A percentile compares a stretch with the other conserved stretches of the same genome.
Evolutionary conservation across 495 filamentous ascomycete species (phyloP).

Genomic region (Daldinia concentrica): DNA sequence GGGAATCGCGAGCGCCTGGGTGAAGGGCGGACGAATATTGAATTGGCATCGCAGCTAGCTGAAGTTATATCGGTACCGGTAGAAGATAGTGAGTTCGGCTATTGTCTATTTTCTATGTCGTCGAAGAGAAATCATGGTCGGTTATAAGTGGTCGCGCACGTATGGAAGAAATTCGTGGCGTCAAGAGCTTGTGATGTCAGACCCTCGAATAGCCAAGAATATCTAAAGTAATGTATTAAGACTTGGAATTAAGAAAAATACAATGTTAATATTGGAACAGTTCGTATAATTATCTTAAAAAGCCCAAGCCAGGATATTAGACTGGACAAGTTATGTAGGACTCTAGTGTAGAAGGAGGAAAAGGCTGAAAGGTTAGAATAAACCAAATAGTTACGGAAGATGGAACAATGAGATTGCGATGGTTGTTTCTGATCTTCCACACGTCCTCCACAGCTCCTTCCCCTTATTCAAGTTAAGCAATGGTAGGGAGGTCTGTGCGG

Average conservation of each 20-base stretch:
- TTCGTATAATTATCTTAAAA: conserved; percentile 8
- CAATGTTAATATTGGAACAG: conserved; percentile 21
- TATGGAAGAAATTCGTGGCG: conserved; percentile 10
- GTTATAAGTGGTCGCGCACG: conserved; percentile 19
- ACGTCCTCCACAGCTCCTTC: conserved; percentile 19
- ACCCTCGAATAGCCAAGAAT: conserved; percentile 20
- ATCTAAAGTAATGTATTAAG: neutral
- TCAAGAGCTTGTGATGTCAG: conserved; percentile 30
- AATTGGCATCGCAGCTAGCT: conserved; percentile 51
- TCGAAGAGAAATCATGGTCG: conserved; percentile 36
- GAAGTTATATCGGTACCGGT: conserved; percentile 12
- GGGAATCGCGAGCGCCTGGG: conserved; percentile 78
- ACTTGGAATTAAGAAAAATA: neutral
- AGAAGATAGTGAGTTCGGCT: conserved; percentile 18
- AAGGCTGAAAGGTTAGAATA: conserved; percentile 16
- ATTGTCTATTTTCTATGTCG: conserved; percentile 21
- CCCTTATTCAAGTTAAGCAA: conserved; percentile 24
- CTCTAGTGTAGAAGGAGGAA: neutral
- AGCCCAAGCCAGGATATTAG: neutral
- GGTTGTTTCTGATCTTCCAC: conserved; percentile 33
- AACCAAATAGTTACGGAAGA: conserved; percentile 23
- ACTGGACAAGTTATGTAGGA: conserved; percentile 3
- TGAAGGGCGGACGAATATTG: conserved; percentile 59
- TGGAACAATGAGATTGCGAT: conserved; percentile 35
- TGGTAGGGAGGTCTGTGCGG: neutral